These are phyloP conservation scores for Apostasia ramifera DNA, from an alignment of 106 monocot species.

Conservation along the genomic window DNA sequence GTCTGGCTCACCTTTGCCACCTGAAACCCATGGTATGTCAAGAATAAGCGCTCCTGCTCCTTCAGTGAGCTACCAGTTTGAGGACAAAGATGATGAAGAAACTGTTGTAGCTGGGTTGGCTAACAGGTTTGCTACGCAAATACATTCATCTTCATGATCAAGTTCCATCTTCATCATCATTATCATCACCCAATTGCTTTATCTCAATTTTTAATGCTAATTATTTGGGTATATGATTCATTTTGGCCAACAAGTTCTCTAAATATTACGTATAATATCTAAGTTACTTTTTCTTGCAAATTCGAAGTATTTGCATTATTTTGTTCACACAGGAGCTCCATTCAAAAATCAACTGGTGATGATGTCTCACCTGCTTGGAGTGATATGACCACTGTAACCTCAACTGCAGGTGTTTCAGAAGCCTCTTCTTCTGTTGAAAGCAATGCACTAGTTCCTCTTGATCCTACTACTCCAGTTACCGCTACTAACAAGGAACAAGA, in stretches of 20 bases:
- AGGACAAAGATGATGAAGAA: constrained; percentile 44
- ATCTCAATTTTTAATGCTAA: background rate
- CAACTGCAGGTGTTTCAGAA: constrained; percentile 3
- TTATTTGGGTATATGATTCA: background rate
- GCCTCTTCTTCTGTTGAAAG: background rate
- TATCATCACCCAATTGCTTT: too few species aligned
- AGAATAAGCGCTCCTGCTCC: constrained; percentile 12
- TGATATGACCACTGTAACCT: background rate
- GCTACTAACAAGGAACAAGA: constrained; percentile 53
- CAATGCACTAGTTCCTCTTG: constrained; percentile 38
- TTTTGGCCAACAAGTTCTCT: too few species aligned
- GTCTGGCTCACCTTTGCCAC: constrained; percentile 55
- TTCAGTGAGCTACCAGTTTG: constrained; percentile 4
- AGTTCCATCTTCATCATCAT: background rate
- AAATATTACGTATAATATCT: too few species aligned
- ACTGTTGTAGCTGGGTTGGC: constrained; percentile 57
- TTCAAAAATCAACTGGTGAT: constrained; percentile 16
- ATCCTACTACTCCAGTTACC: constrained; percentile 42
- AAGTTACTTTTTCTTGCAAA: too few species aligned
- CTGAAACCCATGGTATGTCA: constrained; percentile 17
- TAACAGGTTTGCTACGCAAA: constrained; percentile 31
- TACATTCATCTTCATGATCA: background rate
- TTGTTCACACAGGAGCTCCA: constrained; percentile 43
- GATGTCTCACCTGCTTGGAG: constrained; percentile 9
- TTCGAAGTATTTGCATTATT: background rate